phyloP scores from a whole-genome alignment of 768 basidiomycete species.

The Trametopsis cervina region DNA sequence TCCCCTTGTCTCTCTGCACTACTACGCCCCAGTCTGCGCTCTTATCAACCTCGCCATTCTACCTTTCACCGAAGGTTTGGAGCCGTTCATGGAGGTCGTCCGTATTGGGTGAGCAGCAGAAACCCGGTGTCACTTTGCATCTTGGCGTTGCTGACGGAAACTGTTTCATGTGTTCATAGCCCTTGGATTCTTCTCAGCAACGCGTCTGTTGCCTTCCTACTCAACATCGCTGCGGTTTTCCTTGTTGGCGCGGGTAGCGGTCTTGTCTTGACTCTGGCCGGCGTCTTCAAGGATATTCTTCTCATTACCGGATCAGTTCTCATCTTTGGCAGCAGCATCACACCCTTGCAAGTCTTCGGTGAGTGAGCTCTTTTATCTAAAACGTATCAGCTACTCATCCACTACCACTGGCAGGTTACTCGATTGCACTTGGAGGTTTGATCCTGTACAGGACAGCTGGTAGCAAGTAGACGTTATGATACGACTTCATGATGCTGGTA shows the following conservation, averaged over 20 bases:
- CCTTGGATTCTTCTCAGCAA: slow-evolving; percentile 73
- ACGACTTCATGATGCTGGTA: too few species aligned
- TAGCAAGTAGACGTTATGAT: slow-evolving; percentile 35
- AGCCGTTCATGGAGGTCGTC: slow-evolving; percentile 70
- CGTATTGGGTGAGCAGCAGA: slow-evolving; percentile 26
- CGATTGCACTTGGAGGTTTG: slow-evolving; percentile 79
- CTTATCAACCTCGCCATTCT: slow-evolving; percentile 78
- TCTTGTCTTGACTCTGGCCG: slow-evolving; percentile 85
- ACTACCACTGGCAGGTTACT: slow-evolving; percentile 54
- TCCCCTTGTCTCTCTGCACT: slow-evolving; percentile 90
- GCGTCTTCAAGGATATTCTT: slow-evolving; percentile 86
- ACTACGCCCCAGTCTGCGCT: slow-evolving; percentile 95
- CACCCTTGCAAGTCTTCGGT: slow-evolving; percentile 81
- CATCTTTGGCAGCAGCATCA: slow-evolving; percentile 74
- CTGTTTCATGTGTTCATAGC: slow-evolving; percentile 36
- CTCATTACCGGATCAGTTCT: slow-evolving; percentile 88
- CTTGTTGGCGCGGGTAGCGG: slow-evolving; percentile 85
- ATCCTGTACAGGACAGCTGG: slow-evolving; percentile 78
- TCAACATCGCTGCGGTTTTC: slow-evolving; percentile 94
- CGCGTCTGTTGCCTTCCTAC: slow-evolving; percentile 77
- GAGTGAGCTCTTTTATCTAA: slow-evolving; percentile 12
- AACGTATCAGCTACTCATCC: slow-evolving; percentile 2
- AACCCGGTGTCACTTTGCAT: neutral
- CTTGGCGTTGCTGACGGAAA: neutral
- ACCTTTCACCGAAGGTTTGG: slow-evolving; percentile 89